Evolutionary conservation across 179 eudicot species (phyloP).

Genomic region (Gypsophila paniculata): DNA sequence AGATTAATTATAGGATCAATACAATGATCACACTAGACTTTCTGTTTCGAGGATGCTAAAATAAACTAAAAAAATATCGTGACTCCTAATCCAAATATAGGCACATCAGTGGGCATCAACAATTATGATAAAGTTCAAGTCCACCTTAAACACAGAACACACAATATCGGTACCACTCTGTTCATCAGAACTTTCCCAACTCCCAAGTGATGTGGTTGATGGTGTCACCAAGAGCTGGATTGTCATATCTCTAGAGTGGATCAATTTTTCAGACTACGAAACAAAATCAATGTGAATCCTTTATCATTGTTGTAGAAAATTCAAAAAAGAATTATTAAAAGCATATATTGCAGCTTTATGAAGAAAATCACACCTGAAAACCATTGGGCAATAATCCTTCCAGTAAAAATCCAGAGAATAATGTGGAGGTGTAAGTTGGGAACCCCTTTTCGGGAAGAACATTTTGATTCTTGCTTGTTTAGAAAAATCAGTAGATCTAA

Average conservation of each 20-base stretch:
- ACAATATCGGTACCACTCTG: slow-evolving; percentile 8
- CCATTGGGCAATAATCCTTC: slow-evolving; percentile 75
- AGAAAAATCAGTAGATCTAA: slow-evolving; percentile 46
- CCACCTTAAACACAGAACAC: neutral
- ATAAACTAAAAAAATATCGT: neutral
- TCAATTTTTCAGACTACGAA: neutral
- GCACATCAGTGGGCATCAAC: neutral
- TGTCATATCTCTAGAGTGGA: neutral
- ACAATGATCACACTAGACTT: neutral
- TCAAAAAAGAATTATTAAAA: neutral
- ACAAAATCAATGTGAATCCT: neutral
- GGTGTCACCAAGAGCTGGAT: slow-evolving; percentile 1
- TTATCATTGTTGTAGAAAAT: neutral
- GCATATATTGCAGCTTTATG: slow-evolving; percentile 6
- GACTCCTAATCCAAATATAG: neutral
- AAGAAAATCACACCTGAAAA: slow-evolving; percentile 56
- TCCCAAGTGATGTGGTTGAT: slow-evolving; percentile 9
- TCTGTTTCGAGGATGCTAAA: neutral
- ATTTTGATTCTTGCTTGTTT: slow-evolving; percentile 45
- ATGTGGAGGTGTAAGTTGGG: slow-evolving; percentile 51
- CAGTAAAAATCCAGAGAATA: slow-evolving; percentile 46
- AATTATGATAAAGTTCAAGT: neutral
- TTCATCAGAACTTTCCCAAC: slow-evolving; percentile 9
- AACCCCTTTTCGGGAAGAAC: slow-evolving; percentile 43
- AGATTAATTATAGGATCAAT: neutral